Percentiles rank a stretch among this genome's conserved stretches.
phyloP scores from a whole-genome alignment of 1,139 yeast genomes.

The Protomyces inundatus region DNA sequence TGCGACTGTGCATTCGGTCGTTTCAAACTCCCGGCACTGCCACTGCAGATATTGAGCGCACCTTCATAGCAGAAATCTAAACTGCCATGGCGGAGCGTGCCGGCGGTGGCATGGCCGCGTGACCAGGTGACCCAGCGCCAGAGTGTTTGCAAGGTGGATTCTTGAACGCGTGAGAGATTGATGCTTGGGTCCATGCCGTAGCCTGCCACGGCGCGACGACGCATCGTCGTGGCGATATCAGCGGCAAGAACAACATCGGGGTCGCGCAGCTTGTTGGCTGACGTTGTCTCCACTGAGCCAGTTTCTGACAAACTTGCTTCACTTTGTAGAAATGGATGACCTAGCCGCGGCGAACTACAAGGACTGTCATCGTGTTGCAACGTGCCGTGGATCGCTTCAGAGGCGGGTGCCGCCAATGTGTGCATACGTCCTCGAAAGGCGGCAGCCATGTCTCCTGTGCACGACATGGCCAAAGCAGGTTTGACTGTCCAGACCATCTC shows the following conservation, averaged over 20 bases:
- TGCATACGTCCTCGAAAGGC: neutral
- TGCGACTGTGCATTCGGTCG: conserved; percentile 32
- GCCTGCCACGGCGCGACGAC: conserved; percentile 64
- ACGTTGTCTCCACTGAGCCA: neutral
- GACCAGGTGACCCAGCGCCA: conserved; percentile 84
- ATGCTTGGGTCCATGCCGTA: conserved; percentile 66
- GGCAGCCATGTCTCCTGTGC: neutral
- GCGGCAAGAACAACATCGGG: conserved; percentile 44
- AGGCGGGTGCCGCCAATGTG: neutral
- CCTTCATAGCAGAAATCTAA: conserved; percentile 85
- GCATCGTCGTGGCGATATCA: conserved; percentile 54
- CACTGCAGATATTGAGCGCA: conserved; percentile 85
- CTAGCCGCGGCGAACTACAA: neutral
- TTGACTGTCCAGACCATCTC: neutral
- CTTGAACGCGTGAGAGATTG: conserved; percentile 59
- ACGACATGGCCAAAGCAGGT: conserved; percentile 1
- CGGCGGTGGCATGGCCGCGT: conserved; percentile 43
- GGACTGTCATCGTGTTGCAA: neutral
- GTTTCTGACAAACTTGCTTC: neutral
- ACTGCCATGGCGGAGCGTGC: conserved; percentile 60
- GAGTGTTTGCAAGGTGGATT: conserved; percentile 63
- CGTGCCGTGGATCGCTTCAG: neutral
- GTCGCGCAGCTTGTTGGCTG: neutral
- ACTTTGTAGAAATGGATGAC: neutral
- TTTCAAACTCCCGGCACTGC: conserved; percentile 41